Evolutionary conservation across 1,284 basidiomycete species (phyloP).

Genomic region (Malassezia caprae): DNA sequence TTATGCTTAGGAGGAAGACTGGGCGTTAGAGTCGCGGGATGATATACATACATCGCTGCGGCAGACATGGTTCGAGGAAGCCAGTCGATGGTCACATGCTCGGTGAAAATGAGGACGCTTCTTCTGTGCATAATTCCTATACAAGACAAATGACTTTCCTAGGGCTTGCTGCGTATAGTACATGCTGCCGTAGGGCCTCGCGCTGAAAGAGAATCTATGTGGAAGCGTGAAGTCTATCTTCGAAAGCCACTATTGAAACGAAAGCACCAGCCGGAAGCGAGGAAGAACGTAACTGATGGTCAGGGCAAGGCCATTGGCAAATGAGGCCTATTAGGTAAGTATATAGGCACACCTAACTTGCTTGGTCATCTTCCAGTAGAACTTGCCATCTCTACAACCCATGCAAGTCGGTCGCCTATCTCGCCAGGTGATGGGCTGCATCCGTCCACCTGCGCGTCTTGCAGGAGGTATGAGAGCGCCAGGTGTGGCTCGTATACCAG

Average conservation of each 20-base stretch:
- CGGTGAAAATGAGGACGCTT: neutral
- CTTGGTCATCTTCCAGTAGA: neutral
- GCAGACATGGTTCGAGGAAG: conserved; percentile 13
- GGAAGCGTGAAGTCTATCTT: neutral
- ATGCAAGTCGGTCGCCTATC: neutral
- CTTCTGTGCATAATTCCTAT: neutral
- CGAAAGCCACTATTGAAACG: neutral
- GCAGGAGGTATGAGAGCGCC: neutral
- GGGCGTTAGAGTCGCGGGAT: neutral
- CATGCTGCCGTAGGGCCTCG: neutral
- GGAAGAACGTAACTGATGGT: neutral
- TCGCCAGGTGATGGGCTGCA: neutral
- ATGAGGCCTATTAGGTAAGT: neutral
- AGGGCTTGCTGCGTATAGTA: neutral
- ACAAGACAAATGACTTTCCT: neutral
- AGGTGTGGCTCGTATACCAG: neutral
- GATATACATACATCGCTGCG: conserved; percentile 10
- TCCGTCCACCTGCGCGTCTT: neutral
- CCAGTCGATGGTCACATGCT: neutral
- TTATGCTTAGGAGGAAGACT: conserved; percentile 7
- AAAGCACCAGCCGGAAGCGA: neutral
- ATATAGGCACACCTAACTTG: neutral
- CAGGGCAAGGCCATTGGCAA: neutral
- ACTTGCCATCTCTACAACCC: neutral
- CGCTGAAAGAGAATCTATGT: neutral